Conservation (phyloP, 768 basidiomycete genomes). For the Suillus cothurnatus region DNA sequence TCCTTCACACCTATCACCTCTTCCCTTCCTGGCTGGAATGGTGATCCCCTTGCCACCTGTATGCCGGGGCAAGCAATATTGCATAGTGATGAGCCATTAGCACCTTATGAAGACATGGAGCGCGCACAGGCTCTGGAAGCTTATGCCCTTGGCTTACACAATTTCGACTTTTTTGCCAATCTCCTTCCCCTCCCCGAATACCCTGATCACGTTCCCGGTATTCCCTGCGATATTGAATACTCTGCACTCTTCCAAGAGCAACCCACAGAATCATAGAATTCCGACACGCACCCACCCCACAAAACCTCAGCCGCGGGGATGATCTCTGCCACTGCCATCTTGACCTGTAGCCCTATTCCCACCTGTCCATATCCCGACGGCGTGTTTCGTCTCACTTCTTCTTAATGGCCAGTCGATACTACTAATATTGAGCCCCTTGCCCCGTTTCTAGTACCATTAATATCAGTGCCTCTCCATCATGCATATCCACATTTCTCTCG, state of each 20-base stretch:
- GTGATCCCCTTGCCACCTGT: conserved; percentile 22
- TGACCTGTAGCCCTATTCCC: neutral
- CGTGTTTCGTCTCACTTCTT: neutral
- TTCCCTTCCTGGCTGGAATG: conserved; percentile 45
- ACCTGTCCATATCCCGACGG: neutral
- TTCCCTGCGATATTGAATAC: conserved; percentile 4
- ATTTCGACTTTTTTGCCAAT: conserved; percentile 23
- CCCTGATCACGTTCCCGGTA: neutral
- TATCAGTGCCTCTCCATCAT: neutral
- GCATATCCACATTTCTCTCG: conserved; percentile 1
- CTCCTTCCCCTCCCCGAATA: conserved; percentile 9
- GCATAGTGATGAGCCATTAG: conserved; percentile 3
- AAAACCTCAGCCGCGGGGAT: neutral
- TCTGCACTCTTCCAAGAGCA: conserved; percentile 9
- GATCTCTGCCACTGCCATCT: neutral
- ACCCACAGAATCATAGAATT: conserved; percentile 3
- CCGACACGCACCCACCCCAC: neutral
- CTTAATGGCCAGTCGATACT: neutral
- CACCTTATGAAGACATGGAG: conserved; percentile 23
- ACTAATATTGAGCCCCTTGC: neutral
- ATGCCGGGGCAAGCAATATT: conserved; percentile 4
- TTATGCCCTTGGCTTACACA: conserved; percentile 31
- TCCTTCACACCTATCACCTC: conserved; percentile 37
- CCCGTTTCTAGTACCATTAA: neutral
- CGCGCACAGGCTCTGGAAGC: conserved; percentile 30